Percentiles rank a stretch among this genome's conserved stretches.
Evolutionary conservation across 2,329 filamentous ascomycete genomes (phyloP).

Genomic region (Aspergillus terreus): DNA sequence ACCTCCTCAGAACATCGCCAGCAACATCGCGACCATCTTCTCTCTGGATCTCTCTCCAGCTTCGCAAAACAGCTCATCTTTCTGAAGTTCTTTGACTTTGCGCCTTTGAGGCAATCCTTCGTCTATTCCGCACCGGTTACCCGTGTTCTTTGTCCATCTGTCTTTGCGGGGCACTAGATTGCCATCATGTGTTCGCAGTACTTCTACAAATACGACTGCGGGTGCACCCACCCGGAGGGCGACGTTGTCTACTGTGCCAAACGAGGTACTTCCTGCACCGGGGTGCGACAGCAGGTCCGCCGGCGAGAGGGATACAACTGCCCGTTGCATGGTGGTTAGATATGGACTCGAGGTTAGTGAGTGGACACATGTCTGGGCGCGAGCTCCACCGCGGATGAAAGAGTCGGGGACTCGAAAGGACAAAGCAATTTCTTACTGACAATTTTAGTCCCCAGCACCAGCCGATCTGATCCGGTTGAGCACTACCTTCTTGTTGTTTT

Average conservation of each 20-base stretch:
- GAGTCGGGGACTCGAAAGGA: not conserved
- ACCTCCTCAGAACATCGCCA: constrained; percentile 11
- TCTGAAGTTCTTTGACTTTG: not conserved
- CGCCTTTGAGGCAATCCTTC: not conserved
- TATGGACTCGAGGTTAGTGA: not conserved
- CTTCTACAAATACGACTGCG: constrained; percentile 36
- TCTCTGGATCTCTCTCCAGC: not conserved
- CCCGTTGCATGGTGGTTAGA: constrained; percentile 25
- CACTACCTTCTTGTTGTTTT: not conserved
- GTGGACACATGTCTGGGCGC: not conserved
- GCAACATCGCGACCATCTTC: constrained; percentile 12
- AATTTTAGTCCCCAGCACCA: not conserved
- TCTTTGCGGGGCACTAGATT: not conserved
- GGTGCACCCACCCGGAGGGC: constrained; percentile 30
- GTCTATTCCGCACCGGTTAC: not conserved
- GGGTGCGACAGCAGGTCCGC: constrained; percentile 30
- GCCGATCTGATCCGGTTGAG: not conserved
- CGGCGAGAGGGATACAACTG: constrained; percentile 32
- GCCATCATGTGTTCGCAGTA: constrained; percentile 36
- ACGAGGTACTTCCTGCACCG: constrained; percentile 28
- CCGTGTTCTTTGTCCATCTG: not conserved
- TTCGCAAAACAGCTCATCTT: not conserved
- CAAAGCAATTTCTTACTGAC: not conserved
- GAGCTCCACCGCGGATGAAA: not conserved
- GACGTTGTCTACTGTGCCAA: constrained; percentile 34